Percentiles rank a stretch among this genome's conserved stretches.
Conservation (phyloP, 306 rosid genomes). For the Canavalia gladiata region DNA sequence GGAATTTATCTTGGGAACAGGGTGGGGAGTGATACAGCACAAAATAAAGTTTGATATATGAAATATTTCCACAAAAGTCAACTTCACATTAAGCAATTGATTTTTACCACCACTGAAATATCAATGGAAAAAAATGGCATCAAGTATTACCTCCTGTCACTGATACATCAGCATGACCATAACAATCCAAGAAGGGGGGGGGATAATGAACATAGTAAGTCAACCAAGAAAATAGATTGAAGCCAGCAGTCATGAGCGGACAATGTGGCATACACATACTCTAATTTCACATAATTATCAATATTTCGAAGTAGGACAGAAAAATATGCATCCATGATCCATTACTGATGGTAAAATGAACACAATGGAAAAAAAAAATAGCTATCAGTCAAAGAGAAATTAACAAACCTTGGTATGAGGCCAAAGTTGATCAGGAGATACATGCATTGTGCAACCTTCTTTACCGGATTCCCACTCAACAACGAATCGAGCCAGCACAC, state of each 20-base stretch:
- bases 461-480: conserved; percentile 99
- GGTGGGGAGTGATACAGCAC: conserved; percentile 3
- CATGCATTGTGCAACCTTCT: conserved; percentile 99
- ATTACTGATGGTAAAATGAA: conserved; percentile 21
- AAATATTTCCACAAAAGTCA: conserved; percentile 25
- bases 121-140: conserved; percentile 30
- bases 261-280: conserved; percentile 3
- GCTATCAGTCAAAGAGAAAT: conserved; percentile 31
- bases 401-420: conserved; percentile 95
- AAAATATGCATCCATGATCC: background rate
- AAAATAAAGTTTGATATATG: conserved; percentile 10
- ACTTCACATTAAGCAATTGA: conserved; percentile 21
- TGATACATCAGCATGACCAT: conserved; percentile 7
- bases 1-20: background rate
- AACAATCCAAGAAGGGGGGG: conserved; percentile 5
- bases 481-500: conserved; percentile 95
- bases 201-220: background rate
- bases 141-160: background rate
- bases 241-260: conserved; percentile 20
- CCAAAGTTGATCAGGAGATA: conserved; percentile 99
- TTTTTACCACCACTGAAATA: conserved; percentile 32
- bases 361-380: conserved; percentile 24
- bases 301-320: conserved; percentile 4
- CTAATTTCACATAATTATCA: conserved; percentile 25
- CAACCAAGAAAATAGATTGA: conserved; percentile 12